These are phyloP conservation scores for Beauveria scarabaeidicola DNA, from an alignment of 2,329 filamentous ascomycete species.

Conservation along the genomic window DNA sequence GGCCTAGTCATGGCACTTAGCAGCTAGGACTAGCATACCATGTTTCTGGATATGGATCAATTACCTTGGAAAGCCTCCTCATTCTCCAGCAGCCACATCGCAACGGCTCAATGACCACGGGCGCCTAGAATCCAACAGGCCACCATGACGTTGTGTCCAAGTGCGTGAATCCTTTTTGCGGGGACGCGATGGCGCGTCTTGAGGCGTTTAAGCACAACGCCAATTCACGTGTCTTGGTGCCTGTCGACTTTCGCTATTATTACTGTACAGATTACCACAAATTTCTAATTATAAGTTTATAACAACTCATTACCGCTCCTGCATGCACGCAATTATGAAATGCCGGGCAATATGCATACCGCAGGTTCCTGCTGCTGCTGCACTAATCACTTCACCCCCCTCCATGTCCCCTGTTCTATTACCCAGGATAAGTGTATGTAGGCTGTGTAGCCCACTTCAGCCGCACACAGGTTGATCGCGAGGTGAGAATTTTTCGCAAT, in stretches of 20 bases:
- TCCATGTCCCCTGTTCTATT: neutral
- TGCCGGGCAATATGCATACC: too few species aligned
- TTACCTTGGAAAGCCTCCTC: constrained; percentile 43
- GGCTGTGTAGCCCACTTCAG: neutral
- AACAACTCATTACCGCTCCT: too few species aligned
- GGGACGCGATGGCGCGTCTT: constrained; percentile 5
- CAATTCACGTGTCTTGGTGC: constrained; percentile 16
- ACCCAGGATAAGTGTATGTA: too few species aligned
- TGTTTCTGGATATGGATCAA: neutral
- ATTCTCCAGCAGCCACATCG: constrained; percentile 59
- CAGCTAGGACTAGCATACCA: neutral
- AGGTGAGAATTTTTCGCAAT: neutral
- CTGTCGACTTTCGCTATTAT: neutral
- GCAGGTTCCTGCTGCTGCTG: neutral
- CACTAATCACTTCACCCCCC: neutral
- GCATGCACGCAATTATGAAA: too few species aligned
- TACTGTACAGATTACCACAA: neutral
- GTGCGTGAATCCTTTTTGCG: constrained; percentile 11
- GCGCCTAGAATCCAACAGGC: neutral
- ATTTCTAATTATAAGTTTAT: neutral
- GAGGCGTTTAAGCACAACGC: constrained; percentile 14
- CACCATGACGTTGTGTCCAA: neutral
- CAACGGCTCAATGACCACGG: constrained; percentile 4
- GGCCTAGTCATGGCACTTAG: constrained; percentile 21
- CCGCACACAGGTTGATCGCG: neutral